Percentiles rank a stretch among this genome's conserved stretches.
Evolutionary conservation across 306 rosid species (phyloP).

Genomic region (Quercus rubra): DNA sequence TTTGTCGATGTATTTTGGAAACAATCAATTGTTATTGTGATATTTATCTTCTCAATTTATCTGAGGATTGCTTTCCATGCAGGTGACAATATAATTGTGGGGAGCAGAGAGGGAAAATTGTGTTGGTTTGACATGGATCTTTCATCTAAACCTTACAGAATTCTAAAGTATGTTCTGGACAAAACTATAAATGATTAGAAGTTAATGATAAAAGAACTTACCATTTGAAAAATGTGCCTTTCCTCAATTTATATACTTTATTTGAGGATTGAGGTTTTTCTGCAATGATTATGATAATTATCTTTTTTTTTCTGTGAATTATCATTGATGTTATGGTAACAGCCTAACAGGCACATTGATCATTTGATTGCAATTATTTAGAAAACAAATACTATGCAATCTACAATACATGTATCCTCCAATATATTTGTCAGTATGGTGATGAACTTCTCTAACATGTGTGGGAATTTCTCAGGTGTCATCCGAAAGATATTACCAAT

Average conservation of each 20-base stretch:
- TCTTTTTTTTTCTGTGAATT: neutral
- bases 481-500: constrained; percentile 78
- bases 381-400: neutral
- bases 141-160: constrained; percentile 78
- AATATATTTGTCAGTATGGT: neutral
- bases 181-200: neutral
- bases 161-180: constrained; percentile 50
- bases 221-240: neutral
- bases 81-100: constrained; percentile 96
- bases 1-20: neutral
- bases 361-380: neutral
- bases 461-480: constrained; percentile 63
- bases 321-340: neutral
- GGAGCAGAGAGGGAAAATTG: constrained; percentile 93
- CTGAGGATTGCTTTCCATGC: constrained; percentile 24
- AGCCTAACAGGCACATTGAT: neutral
- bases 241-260: neutral
- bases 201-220: neutral
- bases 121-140: constrained; percentile 99
- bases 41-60: neutral
- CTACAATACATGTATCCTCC: neutral
- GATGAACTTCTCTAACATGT: constrained; percentile 7
- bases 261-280: neutral
- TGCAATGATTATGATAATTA: neutral
- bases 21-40: neutral